These are phyloP conservation scores for Phytopythium aichiense DNA, from an alignment of 352 stramenopile species.

Conservation along the genomic window DNA sequence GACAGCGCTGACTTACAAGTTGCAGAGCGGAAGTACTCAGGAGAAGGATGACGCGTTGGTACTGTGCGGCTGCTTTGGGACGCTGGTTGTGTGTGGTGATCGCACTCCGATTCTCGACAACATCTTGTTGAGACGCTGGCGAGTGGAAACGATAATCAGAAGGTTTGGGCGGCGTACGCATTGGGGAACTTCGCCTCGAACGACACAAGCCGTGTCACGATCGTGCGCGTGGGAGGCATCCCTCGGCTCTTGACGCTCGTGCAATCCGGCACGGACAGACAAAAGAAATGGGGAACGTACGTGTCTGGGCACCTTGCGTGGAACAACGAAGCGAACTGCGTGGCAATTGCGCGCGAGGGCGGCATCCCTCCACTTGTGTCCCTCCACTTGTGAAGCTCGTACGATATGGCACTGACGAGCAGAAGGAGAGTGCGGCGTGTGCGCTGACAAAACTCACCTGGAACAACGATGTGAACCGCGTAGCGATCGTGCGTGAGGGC, in stretches of 20 bases:
- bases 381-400: background rate
- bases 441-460: background rate
- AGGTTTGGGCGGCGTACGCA: background rate
- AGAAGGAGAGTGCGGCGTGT: background rate
- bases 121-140: too few species aligned
- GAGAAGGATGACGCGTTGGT: too few species aligned
- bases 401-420: background rate
- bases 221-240: background rate
- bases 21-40: too few species aligned
- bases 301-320: background rate
- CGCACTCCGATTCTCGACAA: too few species aligned
- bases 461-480: background rate
- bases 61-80: too few species aligned
- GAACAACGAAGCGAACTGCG: background rate
- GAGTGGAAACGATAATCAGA: too few species aligned
- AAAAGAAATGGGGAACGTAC: background rate
- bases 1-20: too few species aligned
- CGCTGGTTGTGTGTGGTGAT: too few species aligned
- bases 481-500: background rate
- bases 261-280: background rate
- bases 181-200: background rate
- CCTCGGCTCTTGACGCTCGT: background rate
- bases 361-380: background rate
- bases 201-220: background rate
- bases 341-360: background rate